A percentile compares a stretch with the other conserved stretches of the same genome.
These are phyloP conservation scores for Hymenoscyphus linearis DNA, from an alignment of 2,329 filamentous ascomycete species.

Conservation along the genomic window DNA sequence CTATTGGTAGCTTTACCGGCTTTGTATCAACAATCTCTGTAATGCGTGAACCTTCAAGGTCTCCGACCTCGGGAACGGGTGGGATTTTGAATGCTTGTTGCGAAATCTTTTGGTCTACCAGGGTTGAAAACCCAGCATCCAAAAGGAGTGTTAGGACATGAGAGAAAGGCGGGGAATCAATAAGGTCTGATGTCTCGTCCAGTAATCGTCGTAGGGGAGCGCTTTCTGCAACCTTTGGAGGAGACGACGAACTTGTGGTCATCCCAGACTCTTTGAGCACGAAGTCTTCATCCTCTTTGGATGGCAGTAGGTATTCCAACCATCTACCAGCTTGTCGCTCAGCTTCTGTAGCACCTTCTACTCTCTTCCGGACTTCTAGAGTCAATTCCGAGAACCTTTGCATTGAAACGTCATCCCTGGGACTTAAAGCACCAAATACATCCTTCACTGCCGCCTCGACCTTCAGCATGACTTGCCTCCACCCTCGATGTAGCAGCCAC, in stretches of 20 bases:
- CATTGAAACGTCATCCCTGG: slow-evolving; percentile 80
- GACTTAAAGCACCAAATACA: slow-evolving; percentile 83
- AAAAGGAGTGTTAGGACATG: slow-evolving; percentile 82
- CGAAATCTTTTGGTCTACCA: slow-evolving; percentile 78
- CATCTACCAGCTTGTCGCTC: slow-evolving; percentile 57
- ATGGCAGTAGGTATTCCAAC: slow-evolving; percentile 80
- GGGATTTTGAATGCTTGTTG: slow-evolving; percentile 69
- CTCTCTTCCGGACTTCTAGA: slow-evolving; percentile 73
- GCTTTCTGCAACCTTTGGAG: slow-evolving; percentile 35
- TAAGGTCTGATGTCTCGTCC: slow-evolving; percentile 91
- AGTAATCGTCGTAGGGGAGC: slow-evolving; percentile 73
- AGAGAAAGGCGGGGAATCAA: slow-evolving; percentile 88
- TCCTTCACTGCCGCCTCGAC: slow-evolving; percentile 84
- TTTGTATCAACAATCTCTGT: slow-evolving; percentile 48
- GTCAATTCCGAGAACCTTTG: slow-evolving; percentile 75
- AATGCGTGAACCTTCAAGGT: slow-evolving; percentile 32
- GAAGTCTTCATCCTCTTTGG: slow-evolving; percentile 69
- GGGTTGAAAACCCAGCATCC: slow-evolving; percentile 77
- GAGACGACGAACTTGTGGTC: slow-evolving; percentile 42
- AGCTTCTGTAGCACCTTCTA: slow-evolving; percentile 69
- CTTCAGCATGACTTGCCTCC: slow-evolving; percentile 72
- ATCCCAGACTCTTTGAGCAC: slow-evolving; percentile 86
- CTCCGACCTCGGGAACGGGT: slow-evolving; percentile 26
- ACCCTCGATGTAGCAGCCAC: slow-evolving; percentile 93
- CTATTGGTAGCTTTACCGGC: slow-evolving; percentile 73